Conservation (phyloP, 257 asterid species). For the Solanum virginianum region DNA sequence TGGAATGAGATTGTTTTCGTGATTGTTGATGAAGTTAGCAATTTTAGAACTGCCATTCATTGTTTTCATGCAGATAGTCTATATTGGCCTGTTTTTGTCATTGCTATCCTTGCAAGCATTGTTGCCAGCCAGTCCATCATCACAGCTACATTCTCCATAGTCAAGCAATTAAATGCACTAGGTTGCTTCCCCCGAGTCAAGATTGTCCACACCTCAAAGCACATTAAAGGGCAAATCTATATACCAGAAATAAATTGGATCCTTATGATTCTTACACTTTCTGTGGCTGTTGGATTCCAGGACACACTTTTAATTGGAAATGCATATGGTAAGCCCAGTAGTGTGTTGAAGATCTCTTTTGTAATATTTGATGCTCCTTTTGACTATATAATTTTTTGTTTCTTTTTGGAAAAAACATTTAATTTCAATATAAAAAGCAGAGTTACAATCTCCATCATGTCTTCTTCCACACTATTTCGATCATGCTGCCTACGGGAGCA, state of each 20-base stretch:
- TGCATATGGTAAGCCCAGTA: conserved; percentile 51
- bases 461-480: neutral
- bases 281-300: conserved; percentile 52
- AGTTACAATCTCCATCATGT: neutral
- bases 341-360: neutral
- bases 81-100: conserved; percentile 65
- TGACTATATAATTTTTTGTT: neutral
- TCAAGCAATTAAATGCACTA: conserved; percentile 59
- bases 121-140: conserved; percentile 74
- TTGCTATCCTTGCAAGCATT: conserved; percentile 57
- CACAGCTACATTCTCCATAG: conserved; percentile 64
- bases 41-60: neutral
- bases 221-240: conserved; percentile 61
- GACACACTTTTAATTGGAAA: conserved; percentile 47
- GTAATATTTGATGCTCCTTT: neutral
- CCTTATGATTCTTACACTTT: conserved; percentile 63
- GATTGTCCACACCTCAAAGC: conserved; percentile 69
- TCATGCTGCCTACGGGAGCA: neutral
- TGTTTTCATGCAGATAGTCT: conserved; percentile 26
- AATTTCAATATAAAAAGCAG: neutral
- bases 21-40: neutral
- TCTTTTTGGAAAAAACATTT: neutral
- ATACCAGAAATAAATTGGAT: conserved; percentile 69
- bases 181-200: conserved; percentile 77
- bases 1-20: neutral